phyloP scores from a whole-genome alignment of 2,329 filamentous ascomycete species.

The Helotiales sp. region DNA sequence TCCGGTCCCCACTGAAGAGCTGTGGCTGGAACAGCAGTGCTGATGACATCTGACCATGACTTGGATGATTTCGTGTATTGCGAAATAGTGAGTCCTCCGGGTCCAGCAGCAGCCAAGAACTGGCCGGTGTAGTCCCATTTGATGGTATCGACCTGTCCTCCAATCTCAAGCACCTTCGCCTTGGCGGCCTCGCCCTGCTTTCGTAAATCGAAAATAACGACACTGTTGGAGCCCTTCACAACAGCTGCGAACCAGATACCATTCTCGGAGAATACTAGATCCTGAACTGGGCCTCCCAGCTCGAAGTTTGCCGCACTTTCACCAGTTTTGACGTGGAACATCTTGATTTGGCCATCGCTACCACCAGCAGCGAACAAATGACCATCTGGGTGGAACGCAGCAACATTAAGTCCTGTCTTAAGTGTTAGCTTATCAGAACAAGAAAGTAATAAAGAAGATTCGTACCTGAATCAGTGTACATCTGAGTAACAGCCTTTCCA shows the following conservation, averaged over 20 bases:
- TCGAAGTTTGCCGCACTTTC: conserved; percentile 76
- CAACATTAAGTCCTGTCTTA: conserved; percentile 57
- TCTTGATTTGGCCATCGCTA: conserved; percentile 78
- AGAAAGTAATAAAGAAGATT: conserved; percentile 30
- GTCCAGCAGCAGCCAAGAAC: conserved; percentile 82
- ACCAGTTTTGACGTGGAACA: conserved; percentile 85
- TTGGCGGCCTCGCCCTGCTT: conserved; percentile 84
- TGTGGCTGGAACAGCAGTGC: conserved; percentile 74
- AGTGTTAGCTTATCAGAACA: conserved; percentile 23
- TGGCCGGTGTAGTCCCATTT: conserved; percentile 96
- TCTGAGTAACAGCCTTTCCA: conserved; percentile 73
- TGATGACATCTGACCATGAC: conserved; percentile 85
- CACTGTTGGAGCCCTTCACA: conserved; percentile 74
- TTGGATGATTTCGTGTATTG: conserved; percentile 88
- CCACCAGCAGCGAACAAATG: conserved; percentile 88
- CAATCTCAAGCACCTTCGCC: conserved; percentile 85
- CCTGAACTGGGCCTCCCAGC: conserved; percentile 71
- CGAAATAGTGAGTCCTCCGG: conserved; percentile 82
- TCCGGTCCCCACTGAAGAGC: conserved; percentile 78
- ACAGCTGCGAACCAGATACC: conserved; percentile 93
- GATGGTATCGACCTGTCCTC: conserved; percentile 75
- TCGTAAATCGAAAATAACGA: conserved; percentile 90
- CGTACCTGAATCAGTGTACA: conserved; percentile 81
- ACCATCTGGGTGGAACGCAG: conserved; percentile 95
- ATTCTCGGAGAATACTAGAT: conserved; percentile 90